Evolutionary conservation across 202 grass and related monocot species (phyloP).

Genomic region (Setaria italica): DNA sequence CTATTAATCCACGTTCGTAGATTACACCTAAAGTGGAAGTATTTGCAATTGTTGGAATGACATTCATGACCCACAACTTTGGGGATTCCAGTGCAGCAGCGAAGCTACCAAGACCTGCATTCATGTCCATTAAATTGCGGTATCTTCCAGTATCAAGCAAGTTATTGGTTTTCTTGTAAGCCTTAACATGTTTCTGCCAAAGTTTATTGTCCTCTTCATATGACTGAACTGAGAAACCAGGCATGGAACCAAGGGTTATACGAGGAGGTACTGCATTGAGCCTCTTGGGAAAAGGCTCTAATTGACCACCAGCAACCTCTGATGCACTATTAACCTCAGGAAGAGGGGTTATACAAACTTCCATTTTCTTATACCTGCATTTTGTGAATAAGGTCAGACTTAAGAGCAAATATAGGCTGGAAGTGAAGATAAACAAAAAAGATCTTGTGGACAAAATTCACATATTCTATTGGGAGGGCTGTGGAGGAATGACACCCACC

Average conservation of each 20-base stretch:
- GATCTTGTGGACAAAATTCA: conserved; percentile 12
- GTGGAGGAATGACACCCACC: conserved; percentile 53
- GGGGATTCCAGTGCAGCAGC: conserved; percentile 69
- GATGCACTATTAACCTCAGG: conserved; percentile 55
- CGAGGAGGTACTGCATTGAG: conserved; percentile 72
- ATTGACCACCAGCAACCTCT: conserved; percentile 66
- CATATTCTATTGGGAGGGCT: conserved; percentile 16
- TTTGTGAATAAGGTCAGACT: conserved; percentile 28
- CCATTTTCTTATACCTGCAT: conserved; percentile 92
- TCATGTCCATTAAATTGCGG: conserved; percentile 98
- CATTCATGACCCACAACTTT: conserved; percentile 96
- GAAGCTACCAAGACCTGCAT: conserved; percentile 85
- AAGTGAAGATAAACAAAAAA: not conserved
- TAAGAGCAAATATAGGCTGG: conserved; percentile 6
- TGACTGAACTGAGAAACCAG: conserved; percentile 56
- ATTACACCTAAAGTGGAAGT: conserved; percentile 76
- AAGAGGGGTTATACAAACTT: conserved; percentile 70
- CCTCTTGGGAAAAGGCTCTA: conserved; percentile 79
- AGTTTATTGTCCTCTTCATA: conserved; percentile 75
- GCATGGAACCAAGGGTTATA: conserved; percentile 55
- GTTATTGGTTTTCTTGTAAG: conserved; percentile 76
- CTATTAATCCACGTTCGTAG: conserved; percentile 91
- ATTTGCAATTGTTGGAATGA: conserved; percentile 69
- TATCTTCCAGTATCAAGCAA: conserved; percentile 73
- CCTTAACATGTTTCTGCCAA: conserved; percentile 74